Base-by-base conservation (phyloP, 2,329 filamentous ascomycete genomes). In the Penicillium sp. region DNA sequence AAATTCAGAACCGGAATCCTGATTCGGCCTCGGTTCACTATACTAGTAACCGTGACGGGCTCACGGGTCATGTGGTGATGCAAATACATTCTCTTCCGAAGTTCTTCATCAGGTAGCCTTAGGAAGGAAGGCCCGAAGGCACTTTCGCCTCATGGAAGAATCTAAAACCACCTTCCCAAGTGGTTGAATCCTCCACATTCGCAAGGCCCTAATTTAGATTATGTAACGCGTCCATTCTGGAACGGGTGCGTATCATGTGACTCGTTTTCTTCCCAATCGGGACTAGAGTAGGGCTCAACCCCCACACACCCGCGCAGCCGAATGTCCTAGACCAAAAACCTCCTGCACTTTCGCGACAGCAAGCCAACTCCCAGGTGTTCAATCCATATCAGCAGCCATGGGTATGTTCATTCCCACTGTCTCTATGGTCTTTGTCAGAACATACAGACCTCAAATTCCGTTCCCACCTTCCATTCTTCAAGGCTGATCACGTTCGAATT, bases 221-320 rank as follows among this genome's bases (percentile, higher is more conserved):
- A 24, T 8, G 39, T 41, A 24, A 41, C 25, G 8, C 20, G n/a
- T 11, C 9, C 27, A 8, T 2, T 22, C 20, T 22, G 20, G 9
- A 28, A 28, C 27, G 4, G 16, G 1, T 5, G 41, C 16, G 47
- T 39, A 36, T 50, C 55, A 58, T 42, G 53, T 59, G 55, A 51
- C 38, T 50, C 36, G 25, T 16, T 20, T 3, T 30, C 4, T 9
- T 38, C 63, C 62, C 3, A 46, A 63, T 63, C 6, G 7, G 61
- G 61, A 53, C 55, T 74, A 74, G 72, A 54, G 67, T 75, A 75
- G 72, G 72, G 72, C 70, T 73, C 65, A 73, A 67, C 72, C 71
- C 72, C 64, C 72, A 72, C 71, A 72, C 68, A 59, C 70, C 67
- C 60, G 63, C 65, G 66, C 63, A 65, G 67, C 65, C 67, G 66